Percentiles rank a stretch among this genome's conserved stretches.
Evolutionary conservation across 2,329 filamentous ascomycete species (phyloP).

Genomic region (Immersiporthe knoxdaviesiana): DNA sequence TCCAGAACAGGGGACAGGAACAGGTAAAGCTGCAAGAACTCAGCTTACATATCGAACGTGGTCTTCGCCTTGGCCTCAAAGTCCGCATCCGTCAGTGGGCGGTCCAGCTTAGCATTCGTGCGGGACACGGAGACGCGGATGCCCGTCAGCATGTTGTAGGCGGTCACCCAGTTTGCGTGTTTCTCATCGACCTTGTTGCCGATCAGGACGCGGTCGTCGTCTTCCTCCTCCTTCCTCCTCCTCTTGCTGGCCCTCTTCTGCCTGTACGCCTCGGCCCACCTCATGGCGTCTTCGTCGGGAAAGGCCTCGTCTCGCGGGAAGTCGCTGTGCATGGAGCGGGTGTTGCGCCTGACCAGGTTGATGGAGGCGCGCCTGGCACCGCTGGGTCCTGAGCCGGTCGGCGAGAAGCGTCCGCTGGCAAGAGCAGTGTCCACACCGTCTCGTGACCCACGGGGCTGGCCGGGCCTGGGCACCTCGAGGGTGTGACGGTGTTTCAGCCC

Average conservation of each 20-base stretch:
- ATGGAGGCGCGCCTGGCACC: constrained; percentile 78
- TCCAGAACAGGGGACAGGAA: neutral
- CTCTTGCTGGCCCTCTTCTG: constrained; percentile 90
- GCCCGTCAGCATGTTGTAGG: constrained; percentile 99
- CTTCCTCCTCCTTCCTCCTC: constrained; percentile 80
- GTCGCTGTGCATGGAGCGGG: constrained; percentile 84
- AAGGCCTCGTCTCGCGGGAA: constrained; percentile 79
- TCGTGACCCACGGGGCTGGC: constrained; percentile 69
- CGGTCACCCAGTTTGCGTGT: constrained; percentile 95
- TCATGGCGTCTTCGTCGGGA: constrained; percentile 85
- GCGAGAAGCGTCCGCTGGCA: constrained; percentile 82
- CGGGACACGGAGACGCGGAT: constrained; percentile 96
- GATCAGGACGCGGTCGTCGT: constrained; percentile 92
- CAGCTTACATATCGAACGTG: constrained; percentile 96
- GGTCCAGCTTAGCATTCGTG: constrained; percentile 95
- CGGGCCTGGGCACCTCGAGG: constrained; percentile 77
- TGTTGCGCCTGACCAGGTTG: constrained; percentile 77
- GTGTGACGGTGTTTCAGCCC: constrained; percentile 82
- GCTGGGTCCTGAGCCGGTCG: constrained; percentile 54
- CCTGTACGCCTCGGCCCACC: constrained; percentile 91
- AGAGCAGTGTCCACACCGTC: constrained; percentile 71
- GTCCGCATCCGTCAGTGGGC: constrained; percentile 85
- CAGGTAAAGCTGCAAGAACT: neutral
- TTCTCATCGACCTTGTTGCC: constrained; percentile 98
- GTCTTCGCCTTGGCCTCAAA: constrained; percentile 96